A percentile compares a stretch with the other conserved stretches of the same genome.
These are phyloP conservation scores for Starmerella lactis-condensi DNA, from an alignment of 805 yeast genomes.

Conservation along the genomic window DNA sequence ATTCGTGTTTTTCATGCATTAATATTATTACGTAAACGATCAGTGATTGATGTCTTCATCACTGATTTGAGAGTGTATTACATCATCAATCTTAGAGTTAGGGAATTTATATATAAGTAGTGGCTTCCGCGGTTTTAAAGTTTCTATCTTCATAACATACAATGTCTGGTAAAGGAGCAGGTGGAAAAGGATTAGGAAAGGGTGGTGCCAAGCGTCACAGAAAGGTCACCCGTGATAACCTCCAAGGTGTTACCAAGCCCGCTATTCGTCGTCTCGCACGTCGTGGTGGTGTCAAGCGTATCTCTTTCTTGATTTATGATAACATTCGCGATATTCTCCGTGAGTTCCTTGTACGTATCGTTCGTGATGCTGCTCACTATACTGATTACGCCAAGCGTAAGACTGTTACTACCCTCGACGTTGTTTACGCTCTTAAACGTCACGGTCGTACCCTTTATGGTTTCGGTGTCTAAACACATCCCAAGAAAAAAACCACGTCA, in stretches of 20 bases:
- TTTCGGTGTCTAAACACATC: constrained; percentile 83
- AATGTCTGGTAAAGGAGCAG: constrained; percentile 99
- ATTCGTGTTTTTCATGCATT: too few species aligned
- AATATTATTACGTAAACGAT: constrained; percentile 10
- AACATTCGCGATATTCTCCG: constrained; percentile 95
- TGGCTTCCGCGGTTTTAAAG: neutral
- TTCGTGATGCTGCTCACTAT: constrained; percentile 98
- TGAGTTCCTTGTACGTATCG: constrained; percentile 89
- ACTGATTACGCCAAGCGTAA: constrained; percentile 99
- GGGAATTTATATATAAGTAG: constrained; percentile 9
- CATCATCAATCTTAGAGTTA: constrained; percentile 7
- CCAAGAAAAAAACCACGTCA: neutral
- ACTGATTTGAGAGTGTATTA: constrained; percentile 8
- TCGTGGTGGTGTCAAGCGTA: constrained; percentile 99
- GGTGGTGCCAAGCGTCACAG: constrained; percentile 99
- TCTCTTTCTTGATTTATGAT: constrained; percentile 95
- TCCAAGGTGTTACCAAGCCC: constrained; percentile 98
- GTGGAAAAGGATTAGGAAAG: constrained; percentile 99
- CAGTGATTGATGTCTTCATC: constrained; percentile 11
- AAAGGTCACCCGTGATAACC: constrained; percentile 97
- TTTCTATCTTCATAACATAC: constrained; percentile 15
- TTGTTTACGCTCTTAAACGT: constrained; percentile 98
- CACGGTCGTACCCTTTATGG: constrained; percentile 99
- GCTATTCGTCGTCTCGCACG: constrained; percentile 99
- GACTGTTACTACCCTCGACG: constrained; percentile 97